Conservation (phyloP, 106 monocot genomes). For the Allium fistulosum region DNA sequence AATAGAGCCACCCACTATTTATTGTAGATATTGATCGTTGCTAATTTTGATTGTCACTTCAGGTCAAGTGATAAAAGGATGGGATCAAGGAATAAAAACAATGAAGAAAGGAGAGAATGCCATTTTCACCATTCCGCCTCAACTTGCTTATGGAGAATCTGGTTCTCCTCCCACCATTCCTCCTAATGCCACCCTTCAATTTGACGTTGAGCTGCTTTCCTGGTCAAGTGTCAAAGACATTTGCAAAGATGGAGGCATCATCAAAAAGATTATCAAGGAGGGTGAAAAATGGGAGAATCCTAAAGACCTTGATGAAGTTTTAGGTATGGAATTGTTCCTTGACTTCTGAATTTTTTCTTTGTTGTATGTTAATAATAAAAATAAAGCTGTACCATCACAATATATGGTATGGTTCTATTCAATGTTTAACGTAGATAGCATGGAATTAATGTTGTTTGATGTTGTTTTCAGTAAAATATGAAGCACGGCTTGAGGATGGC, state of each 20-base stretch:
- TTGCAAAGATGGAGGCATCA: conserved; percentile 68
- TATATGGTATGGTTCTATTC: too few species aligned
- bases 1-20: too few species aligned
- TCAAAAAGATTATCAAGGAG: conserved; percentile 59
- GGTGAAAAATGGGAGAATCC: conserved; percentile 87
- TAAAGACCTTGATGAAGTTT: conserved; percentile 72
- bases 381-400: background rate
- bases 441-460: background rate
- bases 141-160: conserved; percentile 59
- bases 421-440: too few species aligned
- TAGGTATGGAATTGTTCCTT: conserved; percentile 19
- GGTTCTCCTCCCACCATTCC: conserved; percentile 67
- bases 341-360: background rate
- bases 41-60: background rate
- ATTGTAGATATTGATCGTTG: too few species aligned
- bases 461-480: conserved; percentile 55
- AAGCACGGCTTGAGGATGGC: conserved; percentile 73
- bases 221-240: conserved; percentile 75
- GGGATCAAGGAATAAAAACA: conserved; percentile 68
- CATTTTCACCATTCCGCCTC: conserved; percentile 59
- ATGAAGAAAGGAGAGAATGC: conserved; percentile 85
- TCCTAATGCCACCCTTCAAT: conserved; percentile 64
- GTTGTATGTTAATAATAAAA: too few species aligned
- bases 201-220: conserved; percentile 75
- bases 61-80: conserved; percentile 81